Evolutionary conservation across 148 eudicot genomes (phyloP).

Genomic region (Polygonum aviculare): DNA sequence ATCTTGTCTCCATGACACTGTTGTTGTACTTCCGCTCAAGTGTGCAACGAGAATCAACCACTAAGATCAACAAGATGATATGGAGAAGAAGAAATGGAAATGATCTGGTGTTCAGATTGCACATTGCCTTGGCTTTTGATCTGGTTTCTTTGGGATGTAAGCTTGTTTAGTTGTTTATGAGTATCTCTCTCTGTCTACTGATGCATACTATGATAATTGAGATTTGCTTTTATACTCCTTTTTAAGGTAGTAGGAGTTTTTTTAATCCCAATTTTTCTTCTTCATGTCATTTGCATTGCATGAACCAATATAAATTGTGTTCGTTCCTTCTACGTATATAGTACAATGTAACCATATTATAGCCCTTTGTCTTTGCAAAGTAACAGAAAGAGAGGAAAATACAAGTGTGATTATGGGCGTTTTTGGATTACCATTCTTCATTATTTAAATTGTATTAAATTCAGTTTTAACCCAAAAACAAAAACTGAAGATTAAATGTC

Average conservation of each 20-base stretch:
- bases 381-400: not conserved
- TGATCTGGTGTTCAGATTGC: not conserved
- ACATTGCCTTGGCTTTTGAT: not conserved
- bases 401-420: not conserved
- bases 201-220: not conserved
- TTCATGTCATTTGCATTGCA: conserved; percentile 4
- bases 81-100: not conserved
- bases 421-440: too few relatives aligned
- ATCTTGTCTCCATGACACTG: conserved; percentile 18
- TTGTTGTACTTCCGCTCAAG: not conserved
- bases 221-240: not conserved
- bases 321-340: not conserved
- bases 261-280: not conserved
- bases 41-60: not conserved
- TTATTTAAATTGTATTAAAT: too few relatives aligned
- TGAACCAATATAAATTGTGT: not conserved
- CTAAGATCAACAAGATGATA: not conserved
- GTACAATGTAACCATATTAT: not conserved
- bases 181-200: not conserved
- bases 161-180: not conserved
- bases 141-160: not conserved
- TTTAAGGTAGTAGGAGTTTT: not conserved
- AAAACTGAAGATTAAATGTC: not conserved
- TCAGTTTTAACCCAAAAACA: too few relatives aligned
- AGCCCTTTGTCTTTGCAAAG: not conserved